Evolutionary conservation across 306 rosid species (phyloP).

Genomic region (Prunus salicina): DNA sequence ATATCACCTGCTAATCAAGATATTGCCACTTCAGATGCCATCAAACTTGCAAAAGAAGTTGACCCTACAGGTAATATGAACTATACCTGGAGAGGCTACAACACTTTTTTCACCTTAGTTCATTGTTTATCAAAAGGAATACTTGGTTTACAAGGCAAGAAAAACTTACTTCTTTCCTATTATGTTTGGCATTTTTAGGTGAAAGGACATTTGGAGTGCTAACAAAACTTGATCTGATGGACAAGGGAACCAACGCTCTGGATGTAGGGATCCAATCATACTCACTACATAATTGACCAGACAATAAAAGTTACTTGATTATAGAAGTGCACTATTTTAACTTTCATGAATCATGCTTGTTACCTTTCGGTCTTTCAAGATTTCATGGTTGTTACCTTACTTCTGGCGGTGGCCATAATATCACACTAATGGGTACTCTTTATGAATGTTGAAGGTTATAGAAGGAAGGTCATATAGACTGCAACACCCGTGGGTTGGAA

Average conservation of each 20-base stretch:
- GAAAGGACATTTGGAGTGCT: conserved; percentile 96
- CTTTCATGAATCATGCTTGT: conserved; percentile 6
- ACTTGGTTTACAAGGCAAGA: neutral
- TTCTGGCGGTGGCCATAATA: conserved; percentile 7
- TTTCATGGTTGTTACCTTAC: neutral
- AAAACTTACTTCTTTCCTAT: conserved; percentile 4
- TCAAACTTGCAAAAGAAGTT: conserved; percentile 88
- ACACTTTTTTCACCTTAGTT: neutral
- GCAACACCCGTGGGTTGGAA: conserved; percentile 99
- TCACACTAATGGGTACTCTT: conserved; percentile 22
- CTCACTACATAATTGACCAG: neutral
- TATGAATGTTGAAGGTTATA: conserved; percentile 65
- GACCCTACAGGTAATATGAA: conserved; percentile 71
- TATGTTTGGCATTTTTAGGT: conserved; percentile 49
- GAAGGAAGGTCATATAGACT: conserved; percentile 92
- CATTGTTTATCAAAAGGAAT: neutral
- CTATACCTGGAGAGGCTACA: conserved; percentile 4
- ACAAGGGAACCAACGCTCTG: conserved; percentile 91
- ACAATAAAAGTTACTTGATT: neutral
- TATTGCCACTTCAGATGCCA: conserved; percentile 96
- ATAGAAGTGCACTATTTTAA: neutral
- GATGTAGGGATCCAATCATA: conserved; percentile 55
- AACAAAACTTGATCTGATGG: conserved; percentile 94
- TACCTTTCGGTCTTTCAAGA: conserved; percentile 10
- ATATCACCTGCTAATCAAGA: conserved; percentile 97